Conservation (phyloP, 768 basidiomycete species). For the Rickenella mellea region DNA sequence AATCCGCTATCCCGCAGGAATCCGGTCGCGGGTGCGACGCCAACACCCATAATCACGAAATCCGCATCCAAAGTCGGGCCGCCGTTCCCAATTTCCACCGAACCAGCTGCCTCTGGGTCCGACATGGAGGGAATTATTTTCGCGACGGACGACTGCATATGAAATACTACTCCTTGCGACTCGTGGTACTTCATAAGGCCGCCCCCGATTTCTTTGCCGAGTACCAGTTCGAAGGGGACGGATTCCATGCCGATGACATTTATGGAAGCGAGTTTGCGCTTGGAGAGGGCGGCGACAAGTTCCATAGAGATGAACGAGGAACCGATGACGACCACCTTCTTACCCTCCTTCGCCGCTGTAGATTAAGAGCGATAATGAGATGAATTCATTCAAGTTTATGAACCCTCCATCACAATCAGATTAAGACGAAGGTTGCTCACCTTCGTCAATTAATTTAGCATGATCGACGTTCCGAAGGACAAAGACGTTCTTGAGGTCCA, state of each 20-base stretch:
- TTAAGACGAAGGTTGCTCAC: conserved; percentile 25
- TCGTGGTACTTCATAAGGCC: conserved; percentile 80
- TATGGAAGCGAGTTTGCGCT: conserved; percentile 70
- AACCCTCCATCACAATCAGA: neutral
- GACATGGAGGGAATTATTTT: conserved; percentile 51
- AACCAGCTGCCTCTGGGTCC: conserved; percentile 44
- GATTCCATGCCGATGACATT: conserved; percentile 80
- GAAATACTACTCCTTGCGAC: conserved; percentile 76
- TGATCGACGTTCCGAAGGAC: conserved; percentile 66
- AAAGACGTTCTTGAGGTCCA: conserved; percentile 65
- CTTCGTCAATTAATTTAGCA: conserved; percentile 60
- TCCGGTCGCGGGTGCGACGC: conserved; percentile 74
- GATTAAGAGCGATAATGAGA: conserved; percentile 4
- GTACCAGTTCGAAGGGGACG: conserved; percentile 69
- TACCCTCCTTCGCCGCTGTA: conserved; percentile 59
- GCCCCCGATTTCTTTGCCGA: conserved; percentile 73
- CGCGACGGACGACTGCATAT: conserved; percentile 61
- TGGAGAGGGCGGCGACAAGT: conserved; percentile 64
- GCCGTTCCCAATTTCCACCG: conserved; percentile 49
- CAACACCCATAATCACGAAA: conserved; percentile 78
- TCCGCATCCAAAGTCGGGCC: conserved; percentile 61
- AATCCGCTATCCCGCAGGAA: conserved; percentile 68
- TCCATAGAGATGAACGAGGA: conserved; percentile 93
- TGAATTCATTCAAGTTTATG: neutral
- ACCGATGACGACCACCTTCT: conserved; percentile 74